Conservation (phyloP, 23 red algal species). For the Agarophyton chilense region DNA sequence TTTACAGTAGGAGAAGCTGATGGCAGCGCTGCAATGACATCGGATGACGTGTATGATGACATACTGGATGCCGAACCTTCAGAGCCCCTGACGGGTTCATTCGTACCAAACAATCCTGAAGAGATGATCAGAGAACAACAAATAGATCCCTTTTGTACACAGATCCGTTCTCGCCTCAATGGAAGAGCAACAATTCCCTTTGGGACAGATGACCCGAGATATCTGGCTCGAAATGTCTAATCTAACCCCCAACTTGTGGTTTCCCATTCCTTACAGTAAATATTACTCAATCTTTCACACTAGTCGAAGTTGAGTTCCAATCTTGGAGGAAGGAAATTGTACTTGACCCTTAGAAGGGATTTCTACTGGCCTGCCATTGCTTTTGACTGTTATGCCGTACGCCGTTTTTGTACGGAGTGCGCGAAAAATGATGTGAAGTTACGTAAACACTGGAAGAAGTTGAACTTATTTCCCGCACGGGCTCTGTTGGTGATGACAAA, state of each 20-base stretch:
- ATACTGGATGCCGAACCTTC: not conserved
- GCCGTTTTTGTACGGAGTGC: conserved; percentile 1
- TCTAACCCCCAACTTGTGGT: conserved; percentile 23
- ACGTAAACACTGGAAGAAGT: no score
- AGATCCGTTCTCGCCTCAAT: no score
- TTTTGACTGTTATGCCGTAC: conserved; percentile 14
- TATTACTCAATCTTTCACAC: not conserved
- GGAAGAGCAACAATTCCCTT: not conserved
- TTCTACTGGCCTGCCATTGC: no score
- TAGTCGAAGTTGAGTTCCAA: conserved; percentile 1
- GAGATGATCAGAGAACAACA: not conserved
- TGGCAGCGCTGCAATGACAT: no score
- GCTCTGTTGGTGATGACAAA: conserved; percentile 7
- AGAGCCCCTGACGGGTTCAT: not conserved
- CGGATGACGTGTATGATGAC: no score
- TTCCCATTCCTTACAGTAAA: not conserved
- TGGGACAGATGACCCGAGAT: not conserved
- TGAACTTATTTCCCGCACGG: conserved; percentile 5
- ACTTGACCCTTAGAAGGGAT: not conserved
- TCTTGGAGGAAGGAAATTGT: not conserved
- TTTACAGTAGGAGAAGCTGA: no score
- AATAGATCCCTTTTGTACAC: not conserved
- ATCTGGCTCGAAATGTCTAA: not conserved
- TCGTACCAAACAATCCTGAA: not conserved
- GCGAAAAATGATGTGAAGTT: conserved; percentile 17